Base-by-base conservation (phyloP, 352 stramenopile genomes). In the Pythium graminicola region DNA sequence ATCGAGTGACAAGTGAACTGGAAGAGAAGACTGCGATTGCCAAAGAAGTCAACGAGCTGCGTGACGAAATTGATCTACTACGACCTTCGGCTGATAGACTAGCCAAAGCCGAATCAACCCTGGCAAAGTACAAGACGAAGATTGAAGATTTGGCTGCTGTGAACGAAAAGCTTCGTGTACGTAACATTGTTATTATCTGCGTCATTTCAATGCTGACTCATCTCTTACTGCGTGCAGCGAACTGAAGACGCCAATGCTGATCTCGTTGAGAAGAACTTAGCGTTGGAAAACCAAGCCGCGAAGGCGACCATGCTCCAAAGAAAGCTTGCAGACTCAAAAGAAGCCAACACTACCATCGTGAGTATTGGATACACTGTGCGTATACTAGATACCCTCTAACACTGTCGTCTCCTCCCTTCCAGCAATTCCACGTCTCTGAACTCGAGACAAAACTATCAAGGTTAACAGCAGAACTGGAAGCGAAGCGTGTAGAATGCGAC, bases 11-110 rank as follows among this genome's bases (percentile, higher is more conserved):
- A 6, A 5, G 35, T 11, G 68, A 84, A 16, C 42, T 83, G 1
- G 57, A 72, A 1, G 53, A 64, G 0, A 76, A 85, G 33, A 22
- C 39, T 5, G 47, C 19, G 4, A 23, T 82, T 24, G 70, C 70
- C 1, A 75, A 41, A 7, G 61, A 81, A 55, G 68, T 80, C 0
- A 46, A 54, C 5, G 60, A 40, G 13, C 49, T 89, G 9, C 67
- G 65, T 6, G 81, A 92, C 39, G 81, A 89, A 60, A 59, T 88
- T 3, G 81, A 92, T 61, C 33, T 92, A 5, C 57, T 92, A 32
- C 69, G 73, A 17, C 72, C 81, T 4, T 40, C 71, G 0, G 73
- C 71, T 4, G 65, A 75, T 11, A 81, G 73, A 54, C 54, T 73
- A 8, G 44, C 47, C 4, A 88, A 85, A 43, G 57, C 72, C 28